Evolutionary conservation across 2,329 filamentous ascomycete genomes (phyloP).

Genomic region (Aspergillus sp.): DNA sequence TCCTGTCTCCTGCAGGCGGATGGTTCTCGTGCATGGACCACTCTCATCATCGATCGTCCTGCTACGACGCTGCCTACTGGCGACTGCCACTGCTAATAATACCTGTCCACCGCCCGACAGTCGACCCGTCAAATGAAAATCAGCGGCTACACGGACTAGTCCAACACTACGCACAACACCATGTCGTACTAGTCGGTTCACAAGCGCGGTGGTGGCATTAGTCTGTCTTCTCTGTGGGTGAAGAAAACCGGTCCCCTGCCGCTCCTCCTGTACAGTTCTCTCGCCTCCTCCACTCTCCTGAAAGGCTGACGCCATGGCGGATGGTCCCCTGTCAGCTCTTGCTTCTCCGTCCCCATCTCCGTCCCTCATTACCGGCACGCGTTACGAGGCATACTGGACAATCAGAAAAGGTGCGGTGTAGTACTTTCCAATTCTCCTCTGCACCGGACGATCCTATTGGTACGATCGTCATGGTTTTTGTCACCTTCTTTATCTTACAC

Average conservation of each 20-base stretch:
- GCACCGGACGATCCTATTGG: neutral
- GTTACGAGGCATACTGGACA: too few relatives aligned
- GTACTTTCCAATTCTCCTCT: neutral
- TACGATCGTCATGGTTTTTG: neutral
- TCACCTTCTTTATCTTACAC: neutral
- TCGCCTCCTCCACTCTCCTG: neutral
- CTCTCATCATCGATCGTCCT: slow-evolving; percentile 16
- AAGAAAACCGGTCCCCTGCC: slow-evolving; percentile 2
- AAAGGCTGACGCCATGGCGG: neutral
- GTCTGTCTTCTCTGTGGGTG: slow-evolving; percentile 9
- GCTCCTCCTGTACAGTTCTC: neutral
- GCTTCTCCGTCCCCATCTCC: neutral
- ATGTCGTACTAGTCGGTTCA: slow-evolving; percentile 7
- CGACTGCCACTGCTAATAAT: slow-evolving; percentile 10
- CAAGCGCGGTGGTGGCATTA: slow-evolving; percentile 17
- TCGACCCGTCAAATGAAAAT: slow-evolving; percentile 12
- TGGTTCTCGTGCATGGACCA: slow-evolving; percentile 24
- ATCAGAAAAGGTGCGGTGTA: neutral
- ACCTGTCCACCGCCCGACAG: slow-evolving; percentile 4
- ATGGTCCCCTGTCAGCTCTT: neutral
- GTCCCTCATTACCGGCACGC: neutral
- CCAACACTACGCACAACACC: slow-evolving; percentile 4
- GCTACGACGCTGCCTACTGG: slow-evolving; percentile 9
- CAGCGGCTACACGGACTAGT: slow-evolving; percentile 14
- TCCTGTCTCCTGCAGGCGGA: slow-evolving; percentile 21